These are phyloP conservation scores for Quercus alba DNA, from an alignment of 306 rosid species.

Conservation along the genomic window DNA sequence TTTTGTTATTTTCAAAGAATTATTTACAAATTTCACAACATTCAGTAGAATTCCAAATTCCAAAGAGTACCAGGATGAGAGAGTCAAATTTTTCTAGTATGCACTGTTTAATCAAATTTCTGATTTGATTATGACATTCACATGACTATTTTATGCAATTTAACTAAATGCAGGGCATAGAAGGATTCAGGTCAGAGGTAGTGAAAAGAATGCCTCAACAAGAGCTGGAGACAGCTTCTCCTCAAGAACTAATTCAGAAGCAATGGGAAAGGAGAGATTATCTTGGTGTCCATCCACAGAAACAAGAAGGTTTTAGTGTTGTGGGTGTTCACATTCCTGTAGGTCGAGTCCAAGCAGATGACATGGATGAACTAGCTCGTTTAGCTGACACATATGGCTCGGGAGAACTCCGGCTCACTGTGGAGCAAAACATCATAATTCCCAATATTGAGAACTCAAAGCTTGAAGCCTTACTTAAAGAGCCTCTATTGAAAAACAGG, in stretches of 20 bases:
- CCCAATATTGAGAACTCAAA: constrained; percentile 68
- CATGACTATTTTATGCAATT: background rate
- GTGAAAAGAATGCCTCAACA: constrained; percentile 77
- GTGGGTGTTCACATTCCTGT: constrained; percentile 91
- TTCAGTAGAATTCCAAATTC: background rate
- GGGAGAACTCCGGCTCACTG: constrained; percentile 79
- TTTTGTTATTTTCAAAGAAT: background rate
- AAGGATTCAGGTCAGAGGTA: constrained; percentile 89
- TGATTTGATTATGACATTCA: background rate
- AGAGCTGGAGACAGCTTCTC: constrained; percentile 61
- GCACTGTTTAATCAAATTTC: background rate
- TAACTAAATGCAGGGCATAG: constrained; percentile 59
- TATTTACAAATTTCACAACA: background rate
- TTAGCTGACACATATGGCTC: constrained; percentile 73
- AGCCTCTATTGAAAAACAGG: constrained; percentile 53
- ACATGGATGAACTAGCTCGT: constrained; percentile 81
- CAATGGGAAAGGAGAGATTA: constrained; percentile 90
- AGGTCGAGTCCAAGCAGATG: constrained; percentile 87
- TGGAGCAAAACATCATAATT: constrained; percentile 87
- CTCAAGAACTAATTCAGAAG: constrained; percentile 59
- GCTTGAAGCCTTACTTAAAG: constrained; percentile 53
- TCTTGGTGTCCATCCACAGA: constrained; percentile 81
- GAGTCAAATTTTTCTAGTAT: background rate
- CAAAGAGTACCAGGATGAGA: background rate
- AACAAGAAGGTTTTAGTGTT: constrained; percentile 72